Evolutionary conservation across 371 early-diverging fungal species (phyloP).

Genomic region (Mortierella sp.): DNA sequence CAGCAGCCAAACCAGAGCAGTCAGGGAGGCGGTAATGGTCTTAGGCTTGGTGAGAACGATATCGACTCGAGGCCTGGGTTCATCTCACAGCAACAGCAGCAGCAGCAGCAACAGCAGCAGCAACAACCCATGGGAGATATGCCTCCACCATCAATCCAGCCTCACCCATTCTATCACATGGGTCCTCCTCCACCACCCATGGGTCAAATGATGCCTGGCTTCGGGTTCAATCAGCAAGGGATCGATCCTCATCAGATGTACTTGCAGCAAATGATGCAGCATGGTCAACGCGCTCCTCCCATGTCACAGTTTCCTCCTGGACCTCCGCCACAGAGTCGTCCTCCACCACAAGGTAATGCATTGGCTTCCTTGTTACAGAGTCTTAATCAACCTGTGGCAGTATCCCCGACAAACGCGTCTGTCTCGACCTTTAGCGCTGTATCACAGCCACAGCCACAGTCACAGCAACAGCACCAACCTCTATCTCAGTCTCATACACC

Average conservation of each 20-base stretch:
- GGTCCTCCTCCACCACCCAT: constrained; percentile 35
- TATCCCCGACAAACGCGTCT: constrained; percentile 29
- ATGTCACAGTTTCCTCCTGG: constrained; percentile 31
- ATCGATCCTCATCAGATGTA: constrained; percentile 47
- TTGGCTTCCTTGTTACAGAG: constrained; percentile 47
- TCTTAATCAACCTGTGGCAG: constrained; percentile 41
- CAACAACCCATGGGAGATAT: constrained; percentile 23
- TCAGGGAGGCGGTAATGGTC: not conserved
- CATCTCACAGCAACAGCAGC: constrained; percentile 14
- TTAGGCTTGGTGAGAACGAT: too few species aligned
- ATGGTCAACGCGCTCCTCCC: constrained; percentile 38
- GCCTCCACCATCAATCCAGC: constrained; percentile 24
- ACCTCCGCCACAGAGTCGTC: constrained; percentile 29
- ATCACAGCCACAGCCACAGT: constrained; percentile 18
- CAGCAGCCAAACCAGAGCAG: not conserved
- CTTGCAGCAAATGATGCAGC: constrained; percentile 51
- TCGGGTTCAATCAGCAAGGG: constrained; percentile 25
- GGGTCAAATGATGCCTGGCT: constrained; percentile 43
- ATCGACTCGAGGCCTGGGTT: constrained; percentile 4
- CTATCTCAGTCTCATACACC: constrained; percentile 29
- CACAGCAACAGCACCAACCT: constrained; percentile 10
- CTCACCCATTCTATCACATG: constrained; percentile 35
- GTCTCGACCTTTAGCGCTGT: constrained; percentile 21
- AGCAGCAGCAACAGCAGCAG: too few species aligned
- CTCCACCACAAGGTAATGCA: constrained; percentile 37